Evolutionary conservation across 352 stramenopile genomes (phyloP), one percentile per base, ranked within the genome.

Genomic region (Saprolegnia parasitica): DNA sequence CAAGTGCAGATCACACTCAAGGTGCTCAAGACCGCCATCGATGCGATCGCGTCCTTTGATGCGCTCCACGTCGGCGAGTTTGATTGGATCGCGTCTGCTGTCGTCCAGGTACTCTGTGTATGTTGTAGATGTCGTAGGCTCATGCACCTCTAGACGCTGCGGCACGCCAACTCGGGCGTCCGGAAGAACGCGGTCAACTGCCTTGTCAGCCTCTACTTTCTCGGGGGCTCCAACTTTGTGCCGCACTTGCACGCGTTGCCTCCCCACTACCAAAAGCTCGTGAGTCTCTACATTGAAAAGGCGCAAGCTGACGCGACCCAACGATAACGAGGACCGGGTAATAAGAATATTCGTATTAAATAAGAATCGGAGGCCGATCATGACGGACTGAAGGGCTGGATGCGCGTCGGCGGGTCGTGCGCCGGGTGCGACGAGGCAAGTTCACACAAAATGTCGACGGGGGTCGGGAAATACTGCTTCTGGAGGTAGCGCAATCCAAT

Each of bases 131-230:
- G 11, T 52, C 89, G 50, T 35, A 90, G 57, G 65, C 65, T 0
- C 54, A 70, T 1, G 65, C 91, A 11, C 74, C 75, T 15, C 40
- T 65, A n/a, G 10, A 74, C 74, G 0, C 72, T 94, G 1, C 61
- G 71, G 9, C 83, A 94, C 60, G 37, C 52, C 9, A 89, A 75
- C 65, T 85, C 81, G 0, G 83, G 77, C 40, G 86, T 92, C 26
- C 86, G 86, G 29, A 92, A 92, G 68, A 75, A 71, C 32, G 70
- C 78, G 1, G 83, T 94, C 40, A 76, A 89, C 50, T 88, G 81
- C 52, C 55, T 94, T 1, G 86, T 94, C 1, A 75, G 77, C 4
- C 83, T 87, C 39, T 72, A 90, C 62, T 88, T 90, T 21, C 40
- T 67, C n/a, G 58, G 58, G 9, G 58, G 58, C 8, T 35, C 35